Base-by-base conservation (phyloP, 148 eudicot genomes). In the Silene conica region DNA sequence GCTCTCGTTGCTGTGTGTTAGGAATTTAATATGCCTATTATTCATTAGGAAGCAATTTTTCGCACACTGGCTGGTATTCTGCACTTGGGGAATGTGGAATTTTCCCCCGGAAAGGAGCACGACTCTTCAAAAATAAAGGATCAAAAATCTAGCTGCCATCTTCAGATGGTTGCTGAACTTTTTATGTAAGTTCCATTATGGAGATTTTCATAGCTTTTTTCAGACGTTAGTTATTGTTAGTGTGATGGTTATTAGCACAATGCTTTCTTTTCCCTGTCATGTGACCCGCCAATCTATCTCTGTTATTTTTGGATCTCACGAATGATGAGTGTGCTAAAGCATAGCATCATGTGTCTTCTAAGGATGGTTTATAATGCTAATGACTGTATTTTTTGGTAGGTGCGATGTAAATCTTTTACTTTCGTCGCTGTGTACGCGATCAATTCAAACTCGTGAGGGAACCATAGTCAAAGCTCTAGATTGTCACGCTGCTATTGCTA, bases 381-480 rank as follows among this genome's bases (percentile, higher is more conserved):
- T 62, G 4, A 60, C 64, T 21, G 16, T 12, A 19, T 54, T 74
- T 79, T 72, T 76, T 69, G 54, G 54, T 70, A 95, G 99, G 92
- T 90, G 97, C 86, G 97, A 92, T 81, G 87, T 86, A 6, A 78
- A 89, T 79, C 88, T 87, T 69, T 82, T 95, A 80, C 80, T 90
- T 69, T 85, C 89, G 50, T 89, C 96, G 9, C 82, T 95, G 20
- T 87, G 94, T 67, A 95, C 96, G 15, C 87, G 99, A 34, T 95
- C 96, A 16, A 95, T 95, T 80, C 99, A 90, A 83, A 95, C 99
- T 63, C 91, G 82, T 78, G 99, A 95, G 81, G 99, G 99, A 52
- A 82, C 83, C 60, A 95, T 95, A 75, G 66, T 92, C 38, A 95
- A 92, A 86, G 96, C 92, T 73, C 86, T 95, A 38, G 99, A 95